These are phyloP conservation scores for Citrus australasica DNA, from an alignment of 345 rosid genomes.

Conservation along the genomic window DNA sequence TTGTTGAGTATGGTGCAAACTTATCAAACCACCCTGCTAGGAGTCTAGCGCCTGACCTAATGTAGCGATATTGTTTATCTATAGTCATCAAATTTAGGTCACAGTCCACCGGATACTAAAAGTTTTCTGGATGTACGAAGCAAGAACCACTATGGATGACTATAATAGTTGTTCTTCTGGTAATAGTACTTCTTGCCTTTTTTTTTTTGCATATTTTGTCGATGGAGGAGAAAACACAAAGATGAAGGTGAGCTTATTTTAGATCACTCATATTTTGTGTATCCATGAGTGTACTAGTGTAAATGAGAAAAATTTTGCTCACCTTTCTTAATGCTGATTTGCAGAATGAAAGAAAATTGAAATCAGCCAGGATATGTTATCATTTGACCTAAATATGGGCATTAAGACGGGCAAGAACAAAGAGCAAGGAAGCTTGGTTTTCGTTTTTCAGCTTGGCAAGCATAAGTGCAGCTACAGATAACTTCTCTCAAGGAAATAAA, in stretches of 20 bases:
- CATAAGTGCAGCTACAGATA: too few relatives aligned
- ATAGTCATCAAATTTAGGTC: too few relatives aligned
- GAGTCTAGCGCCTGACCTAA: too few relatives aligned
- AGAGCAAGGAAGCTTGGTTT: background rate
- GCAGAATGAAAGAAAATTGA: background rate
- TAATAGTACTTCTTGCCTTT: too few relatives aligned
- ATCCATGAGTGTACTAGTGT: background rate
- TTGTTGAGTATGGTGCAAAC: too few relatives aligned
- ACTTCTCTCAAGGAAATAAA: background rate
- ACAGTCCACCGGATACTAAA: background rate
- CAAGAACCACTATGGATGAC: background rate
- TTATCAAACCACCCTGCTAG: too few relatives aligned
- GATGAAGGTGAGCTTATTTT: too few relatives aligned
- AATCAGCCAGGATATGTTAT: background rate
- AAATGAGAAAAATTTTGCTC: too few relatives aligned
- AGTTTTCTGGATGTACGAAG: background rate
- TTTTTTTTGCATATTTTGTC: background rate
- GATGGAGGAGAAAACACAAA: background rate
- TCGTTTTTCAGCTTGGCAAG: background rate
- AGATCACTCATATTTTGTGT: too few relatives aligned
- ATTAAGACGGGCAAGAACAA: background rate
- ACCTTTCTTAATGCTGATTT: background rate
- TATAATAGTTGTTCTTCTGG: background rate
- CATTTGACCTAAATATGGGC: background rate
- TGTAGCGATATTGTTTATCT: too few relatives aligned